Evolutionary conservation across 306 rosid genomes (phyloP).

Genomic region (Rosa chinensis): DNA sequence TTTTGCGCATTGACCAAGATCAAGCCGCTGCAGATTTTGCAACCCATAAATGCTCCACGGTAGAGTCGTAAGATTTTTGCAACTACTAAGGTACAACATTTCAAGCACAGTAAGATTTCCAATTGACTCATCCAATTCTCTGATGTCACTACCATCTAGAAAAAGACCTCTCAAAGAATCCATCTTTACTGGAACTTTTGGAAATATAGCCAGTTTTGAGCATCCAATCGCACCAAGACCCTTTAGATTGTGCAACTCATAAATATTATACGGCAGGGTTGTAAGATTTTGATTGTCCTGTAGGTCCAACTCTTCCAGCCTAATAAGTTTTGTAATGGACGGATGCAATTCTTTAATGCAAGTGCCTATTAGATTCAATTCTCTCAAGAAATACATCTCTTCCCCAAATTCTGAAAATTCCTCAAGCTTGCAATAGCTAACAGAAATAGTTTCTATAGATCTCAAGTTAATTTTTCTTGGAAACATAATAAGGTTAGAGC

Average conservation of each 20-base stretch:
- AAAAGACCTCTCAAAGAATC: neutral
- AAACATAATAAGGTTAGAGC: neutral
- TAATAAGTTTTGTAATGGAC: neutral
- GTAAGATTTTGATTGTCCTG: neutral
- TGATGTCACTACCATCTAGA: neutral
- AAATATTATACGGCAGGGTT: no score
- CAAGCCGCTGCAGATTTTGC: neutral
- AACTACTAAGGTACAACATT: accelerated
- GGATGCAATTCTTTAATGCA: neutral
- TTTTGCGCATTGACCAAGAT: accelerated
- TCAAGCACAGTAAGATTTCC: neutral
- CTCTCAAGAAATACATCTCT: neutral
- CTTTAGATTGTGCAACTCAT: no score
- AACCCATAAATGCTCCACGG: neutral
- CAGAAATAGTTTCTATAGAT: neutral
- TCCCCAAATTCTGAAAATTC: neutral
- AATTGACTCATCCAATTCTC: neutral
- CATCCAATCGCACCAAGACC: no score
- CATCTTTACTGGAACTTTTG: neutral
- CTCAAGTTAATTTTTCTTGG: conserved; percentile 1
- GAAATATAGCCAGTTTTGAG: neutral
- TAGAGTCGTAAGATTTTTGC: neutral
- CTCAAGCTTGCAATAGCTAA: neutral
- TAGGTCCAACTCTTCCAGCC: neutral
- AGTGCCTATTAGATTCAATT: neutral